These are phyloP conservation scores for Phlebiopsis flavidoalba DNA, from an alignment of 768 basidiomycete genomes.

Conservation along the genomic window DNA sequence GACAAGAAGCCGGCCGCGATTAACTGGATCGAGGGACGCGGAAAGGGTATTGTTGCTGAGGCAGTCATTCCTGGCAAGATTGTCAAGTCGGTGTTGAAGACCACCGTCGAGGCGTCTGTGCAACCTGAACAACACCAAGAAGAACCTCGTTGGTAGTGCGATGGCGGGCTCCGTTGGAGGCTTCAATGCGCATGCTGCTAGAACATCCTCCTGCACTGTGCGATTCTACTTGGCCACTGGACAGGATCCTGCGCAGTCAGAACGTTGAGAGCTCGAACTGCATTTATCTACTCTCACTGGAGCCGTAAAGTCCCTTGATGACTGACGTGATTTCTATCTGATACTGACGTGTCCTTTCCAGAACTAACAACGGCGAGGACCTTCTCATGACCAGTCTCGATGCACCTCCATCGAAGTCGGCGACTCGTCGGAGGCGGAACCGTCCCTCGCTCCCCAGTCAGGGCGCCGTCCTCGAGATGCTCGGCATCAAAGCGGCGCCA, in stretches of 20 bases:
- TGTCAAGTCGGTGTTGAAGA: slow-evolving; percentile 91
- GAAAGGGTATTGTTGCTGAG: slow-evolving; percentile 97
- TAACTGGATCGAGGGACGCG: slow-evolving; percentile 99
- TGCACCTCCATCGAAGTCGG: slow-evolving; percentile 99
- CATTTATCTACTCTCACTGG: slow-evolving; percentile 99
- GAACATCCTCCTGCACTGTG: slow-evolving; percentile 86
- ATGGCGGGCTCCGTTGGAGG: slow-evolving; percentile 99
- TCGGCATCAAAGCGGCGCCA: slow-evolving; percentile 91
- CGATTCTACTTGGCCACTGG: slow-evolving; percentile 88
- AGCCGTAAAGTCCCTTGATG: slow-evolving; percentile 63
- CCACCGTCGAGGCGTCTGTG: slow-evolving; percentile 85
- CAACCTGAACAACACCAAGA: slow-evolving; percentile 93
- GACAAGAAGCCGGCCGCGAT: slow-evolving; percentile 99
- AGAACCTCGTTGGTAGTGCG: slow-evolving; percentile 95
- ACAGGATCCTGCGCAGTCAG: slow-evolving; percentile 98
- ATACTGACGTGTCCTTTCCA: slow-evolving; percentile 26
- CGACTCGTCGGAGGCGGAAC: slow-evolving; percentile 97
- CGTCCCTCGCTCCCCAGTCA: slow-evolving; percentile 87
- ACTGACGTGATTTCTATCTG: background rate
- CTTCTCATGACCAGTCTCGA: slow-evolving; percentile 88
- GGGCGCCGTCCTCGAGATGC: slow-evolving; percentile 85
- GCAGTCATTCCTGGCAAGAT: slow-evolving; percentile 86
- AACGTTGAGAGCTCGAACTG: slow-evolving; percentile 98
- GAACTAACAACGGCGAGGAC: slow-evolving; percentile 85
- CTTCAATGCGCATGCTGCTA: slow-evolving; percentile 96